Base-by-base conservation (phyloP, 129 eudicot species). In the Gnaphalium uliginosum region DNA sequence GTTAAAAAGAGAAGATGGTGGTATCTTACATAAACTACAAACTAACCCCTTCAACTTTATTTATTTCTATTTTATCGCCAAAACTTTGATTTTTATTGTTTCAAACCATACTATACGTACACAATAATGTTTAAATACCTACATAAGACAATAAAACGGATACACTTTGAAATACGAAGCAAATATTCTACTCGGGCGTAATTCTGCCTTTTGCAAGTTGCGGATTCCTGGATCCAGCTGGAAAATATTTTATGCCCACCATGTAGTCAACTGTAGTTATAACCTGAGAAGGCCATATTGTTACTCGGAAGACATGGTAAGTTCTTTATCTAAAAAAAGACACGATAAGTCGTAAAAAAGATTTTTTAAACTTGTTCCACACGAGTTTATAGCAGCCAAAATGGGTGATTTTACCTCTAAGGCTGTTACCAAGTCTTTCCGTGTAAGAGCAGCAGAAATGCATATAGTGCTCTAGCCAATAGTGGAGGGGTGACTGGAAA, bases 211-310 rank as follows among this genome's bases (percentile, higher is more conserved):
- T 91, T 50, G 87, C 93, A 71, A 83, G 85, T 79, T 94, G 93
- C 59, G 84, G 80, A 73, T 89, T 90, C 53, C 83, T 86, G 53
- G 97, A 96, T 68, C 90, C 97, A 18, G 93, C 97, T 1, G 98
- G 98, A 68, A 90, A 88, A 83, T 94, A 94, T 77, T 90, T 94
- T 39, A 94, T 84, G 58, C 98, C 97, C 72, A 94, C 87, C 83
- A 90, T 85, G 76, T 94, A 97, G 23, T 97, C 98, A 41, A 90
- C 96, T 50, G 35, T 81, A 80, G 93, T 90, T 54, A 94, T 86
- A 46, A 94, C 97, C 98, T 94, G 84, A 77, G 15, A 59, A 43
- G 26, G 29, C 8, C 41, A 73, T 23, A 4, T 53, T 18, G 59
- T 53, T 53, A 53, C 59, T 53, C 4, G 1, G 33, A 68, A 26